Evolutionary conservation across 2,329 filamentous ascomycete genomes (phyloP).

Genomic region (Neofusicoccum kwambonambiense): DNA sequence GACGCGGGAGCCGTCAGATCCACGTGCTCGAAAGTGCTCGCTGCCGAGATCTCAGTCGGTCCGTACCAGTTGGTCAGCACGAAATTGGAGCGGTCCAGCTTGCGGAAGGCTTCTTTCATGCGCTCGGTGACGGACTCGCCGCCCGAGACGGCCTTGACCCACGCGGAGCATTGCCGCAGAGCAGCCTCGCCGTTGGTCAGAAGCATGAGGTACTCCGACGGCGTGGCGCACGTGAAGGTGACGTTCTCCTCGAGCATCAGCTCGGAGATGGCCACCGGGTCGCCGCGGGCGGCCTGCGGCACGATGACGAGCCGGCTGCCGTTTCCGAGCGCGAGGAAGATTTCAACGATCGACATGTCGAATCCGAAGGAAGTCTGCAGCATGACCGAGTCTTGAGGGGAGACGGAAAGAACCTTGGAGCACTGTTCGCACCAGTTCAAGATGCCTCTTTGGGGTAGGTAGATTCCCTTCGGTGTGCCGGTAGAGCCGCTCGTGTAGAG

Average conservation of each 20-base stretch:
- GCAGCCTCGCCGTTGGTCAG: conserved; percentile 22
- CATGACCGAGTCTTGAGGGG: conserved; percentile 50
- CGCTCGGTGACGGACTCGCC: conserved; percentile 21
- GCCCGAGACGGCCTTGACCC: conserved; percentile 32
- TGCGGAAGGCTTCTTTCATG: conserved; percentile 12
- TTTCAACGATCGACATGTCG: conserved; percentile 43
- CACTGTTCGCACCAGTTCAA: conserved; percentile 32
- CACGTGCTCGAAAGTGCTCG: neutral
- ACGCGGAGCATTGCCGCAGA: conserved; percentile 24
- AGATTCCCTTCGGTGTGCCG: conserved; percentile 21
- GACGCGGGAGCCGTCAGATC: conserved; percentile 23
- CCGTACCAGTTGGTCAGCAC: conserved; percentile 9
- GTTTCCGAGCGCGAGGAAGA: conserved; percentile 41
- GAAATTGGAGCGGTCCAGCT: too few relatives aligned
- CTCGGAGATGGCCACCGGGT: conserved; percentile 35
- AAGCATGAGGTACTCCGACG: conserved; percentile 41
- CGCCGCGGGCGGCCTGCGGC: conserved; percentile 29
- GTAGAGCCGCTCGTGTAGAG: conserved; percentile 22
- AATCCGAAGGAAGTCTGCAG: conserved; percentile 44
- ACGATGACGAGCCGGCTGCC: conserved; percentile 42
- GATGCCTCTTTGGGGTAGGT: conserved; percentile 38
- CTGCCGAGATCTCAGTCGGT: conserved; percentile 20
- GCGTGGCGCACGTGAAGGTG: conserved; percentile 40
- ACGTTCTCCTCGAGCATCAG: conserved; percentile 39
- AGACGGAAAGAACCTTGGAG: conserved; percentile 17